Conservation (phyloP, 208 protist genomes). For the Histomonas meleagridis region DNA sequence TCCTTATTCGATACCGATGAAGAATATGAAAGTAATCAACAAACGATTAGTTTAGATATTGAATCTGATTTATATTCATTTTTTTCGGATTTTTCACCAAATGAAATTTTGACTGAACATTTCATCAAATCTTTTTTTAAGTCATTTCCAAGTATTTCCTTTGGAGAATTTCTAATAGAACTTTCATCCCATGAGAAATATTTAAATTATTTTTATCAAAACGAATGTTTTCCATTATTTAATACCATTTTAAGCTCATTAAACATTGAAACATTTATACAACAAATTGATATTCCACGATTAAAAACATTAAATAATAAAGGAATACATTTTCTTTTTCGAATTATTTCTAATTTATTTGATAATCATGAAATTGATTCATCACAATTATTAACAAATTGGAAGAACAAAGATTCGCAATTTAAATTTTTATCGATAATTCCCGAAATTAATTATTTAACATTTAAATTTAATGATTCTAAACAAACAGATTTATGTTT, state of each 20-base stretch:
- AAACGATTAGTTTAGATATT: too few relatives aligned
- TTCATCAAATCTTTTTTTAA: neutral
- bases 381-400: neutral
- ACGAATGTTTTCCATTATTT: too few relatives aligned
- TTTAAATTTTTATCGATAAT: neutral
- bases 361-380: neutral
- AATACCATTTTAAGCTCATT: too few relatives aligned
- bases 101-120: neutral
- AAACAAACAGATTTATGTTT: neutral
- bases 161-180: neutral
- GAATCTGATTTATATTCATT: neutral
- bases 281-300: neutral
- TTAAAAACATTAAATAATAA: neutral
- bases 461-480: neutral
- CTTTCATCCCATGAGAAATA: neutral
- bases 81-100: neutral
- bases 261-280: neutral
- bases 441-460: neutral
- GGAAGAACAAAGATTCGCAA: neutral
- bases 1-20: neutral
- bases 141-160: neutral
- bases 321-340: neutral
- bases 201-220: neutral
- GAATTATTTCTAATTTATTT: neutral
- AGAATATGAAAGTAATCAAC: too few relatives aligned